phyloP scores from a whole-genome alignment of 2,329 filamentous ascomycete species.

The Fusarium heterosporum region DNA sequence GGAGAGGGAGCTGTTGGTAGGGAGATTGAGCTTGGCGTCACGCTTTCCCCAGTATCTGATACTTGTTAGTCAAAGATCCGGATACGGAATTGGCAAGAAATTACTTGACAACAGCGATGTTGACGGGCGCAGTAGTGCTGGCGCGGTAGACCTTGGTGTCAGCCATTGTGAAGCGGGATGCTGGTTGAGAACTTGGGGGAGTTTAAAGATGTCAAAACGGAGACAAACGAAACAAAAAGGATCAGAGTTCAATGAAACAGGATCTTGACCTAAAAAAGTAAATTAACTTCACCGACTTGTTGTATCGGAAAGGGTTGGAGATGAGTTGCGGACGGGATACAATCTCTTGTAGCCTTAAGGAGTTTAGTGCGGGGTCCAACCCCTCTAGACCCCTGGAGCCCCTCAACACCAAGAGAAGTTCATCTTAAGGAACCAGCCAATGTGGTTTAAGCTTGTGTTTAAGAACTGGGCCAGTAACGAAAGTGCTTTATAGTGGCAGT shows the following conservation, averaged over 20 bases:
- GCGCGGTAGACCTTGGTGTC: conserved; percentile 80
- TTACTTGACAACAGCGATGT: conserved; percentile 97
- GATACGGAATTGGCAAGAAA: conserved; percentile 21
- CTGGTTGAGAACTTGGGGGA: not conserved
- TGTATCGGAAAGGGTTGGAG: conserved; percentile 47
- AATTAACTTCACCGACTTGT: conserved; percentile 47
- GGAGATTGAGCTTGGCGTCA: conserved; percentile 91
- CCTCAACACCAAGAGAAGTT: conserved; percentile 37
- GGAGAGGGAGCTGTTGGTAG: conserved; percentile 96
- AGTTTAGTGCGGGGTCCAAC: conserved; percentile 47
- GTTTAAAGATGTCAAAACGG: not conserved
- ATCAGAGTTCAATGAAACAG: conserved; percentile 9
- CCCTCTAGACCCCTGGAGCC: conserved; percentile 41
- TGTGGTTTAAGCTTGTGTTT: conserved; percentile 10
- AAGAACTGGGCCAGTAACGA: not conserved
- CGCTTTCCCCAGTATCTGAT: conserved; percentile 91
- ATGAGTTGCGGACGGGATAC: conserved; percentile 35
- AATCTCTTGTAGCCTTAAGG: conserved; percentile 28
- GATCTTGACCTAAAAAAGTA: conserved; percentile 3
- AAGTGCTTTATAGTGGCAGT: not conserved
- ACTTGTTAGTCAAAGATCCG: not conserved
- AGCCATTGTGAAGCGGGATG: conserved; percentile 53
- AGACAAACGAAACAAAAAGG: not conserved
- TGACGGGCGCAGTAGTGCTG: conserved; percentile 96
- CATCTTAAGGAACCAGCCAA: conserved; percentile 9